These are phyloP conservation scores for Mortierella sp. DNA, from an alignment of 371 early-diverging fungal species.

Conservation along the genomic window DNA sequence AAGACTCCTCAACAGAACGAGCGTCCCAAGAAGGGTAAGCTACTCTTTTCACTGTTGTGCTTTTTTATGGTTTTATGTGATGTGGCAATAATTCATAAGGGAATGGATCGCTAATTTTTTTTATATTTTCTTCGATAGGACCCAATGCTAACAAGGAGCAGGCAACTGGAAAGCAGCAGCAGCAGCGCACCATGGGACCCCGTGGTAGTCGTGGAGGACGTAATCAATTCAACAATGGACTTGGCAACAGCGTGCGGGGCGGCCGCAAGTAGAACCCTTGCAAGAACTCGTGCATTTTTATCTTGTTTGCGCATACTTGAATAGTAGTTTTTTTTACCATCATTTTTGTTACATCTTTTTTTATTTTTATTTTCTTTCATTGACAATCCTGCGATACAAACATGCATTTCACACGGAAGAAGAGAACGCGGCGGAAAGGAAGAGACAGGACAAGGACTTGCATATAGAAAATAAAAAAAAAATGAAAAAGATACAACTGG, in stretches of 20 bases:
- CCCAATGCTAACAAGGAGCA: constrained; percentile 43
- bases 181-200: constrained; percentile 55
- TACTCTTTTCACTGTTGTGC: not conserved
- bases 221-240: constrained; percentile 62
- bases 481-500: not conserved
- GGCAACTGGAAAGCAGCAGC: constrained; percentile 49
- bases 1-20: constrained; percentile 64
- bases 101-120: not conserved
- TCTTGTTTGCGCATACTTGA: not conserved
- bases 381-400: not conserved
- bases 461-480: not conserved
- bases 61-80: not conserved
- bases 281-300: not conserved
- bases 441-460: too few relatives aligned
- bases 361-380: not conserved
- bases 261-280: constrained; percentile 39
- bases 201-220: constrained; percentile 56
- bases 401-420: constrained; percentile 9
- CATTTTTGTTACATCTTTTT: not conserved
- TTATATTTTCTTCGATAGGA: not conserved
- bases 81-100: not conserved
- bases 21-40: constrained; percentile 56
- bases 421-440: constrained; percentile 1
- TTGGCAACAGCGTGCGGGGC: constrained; percentile 62
- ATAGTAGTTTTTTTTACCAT: not conserved